Evolutionary conservation across 495 filamentous ascomycete species (phyloP).

Genomic region (Aspergillus biplanus): DNA sequence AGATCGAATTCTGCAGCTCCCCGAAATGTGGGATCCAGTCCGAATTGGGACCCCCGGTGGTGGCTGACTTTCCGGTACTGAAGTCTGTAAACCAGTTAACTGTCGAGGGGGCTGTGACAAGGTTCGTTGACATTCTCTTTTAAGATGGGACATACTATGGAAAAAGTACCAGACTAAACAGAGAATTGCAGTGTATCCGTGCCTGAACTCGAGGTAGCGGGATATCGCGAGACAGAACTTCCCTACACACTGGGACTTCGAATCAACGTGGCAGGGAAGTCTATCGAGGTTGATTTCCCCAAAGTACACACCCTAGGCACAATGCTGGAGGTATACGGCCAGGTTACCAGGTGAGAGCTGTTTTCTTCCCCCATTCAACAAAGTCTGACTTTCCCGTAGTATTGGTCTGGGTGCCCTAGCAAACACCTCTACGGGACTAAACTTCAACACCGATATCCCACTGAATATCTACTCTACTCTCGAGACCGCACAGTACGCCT

Average conservation of each 20-base stretch:
- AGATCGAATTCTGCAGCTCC: not conserved
- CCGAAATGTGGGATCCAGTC: not conserved
- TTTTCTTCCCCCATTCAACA: not conserved
- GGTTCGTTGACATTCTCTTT: not conserved
- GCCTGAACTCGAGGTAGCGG: not conserved
- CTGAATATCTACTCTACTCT: constrained; percentile 7
- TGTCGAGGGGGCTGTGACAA: not conserved
- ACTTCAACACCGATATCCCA: not conserved
- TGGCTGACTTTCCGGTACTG: constrained; percentile 4
- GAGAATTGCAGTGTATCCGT: not conserved
- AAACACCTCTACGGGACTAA: not conserved
- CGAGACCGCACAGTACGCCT: not conserved
- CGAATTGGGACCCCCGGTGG: not conserved
- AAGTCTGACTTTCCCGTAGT: not conserved
- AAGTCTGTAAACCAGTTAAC: not conserved
- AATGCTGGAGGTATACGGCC: not conserved
- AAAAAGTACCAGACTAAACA: not conserved
- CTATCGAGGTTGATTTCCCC: constrained; percentile 3
- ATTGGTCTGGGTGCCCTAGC: constrained; percentile 1
- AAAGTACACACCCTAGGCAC: constrained; percentile 1
- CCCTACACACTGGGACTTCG: not conserved
- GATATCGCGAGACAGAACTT: not conserved
- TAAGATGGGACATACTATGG: not conserved
- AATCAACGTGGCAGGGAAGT: not conserved
- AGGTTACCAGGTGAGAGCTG: not conserved